phyloP scores from a whole-genome alignment of 2,329 filamentous ascomycete genomes.

The Biscogniauxia mediterranea region DNA sequence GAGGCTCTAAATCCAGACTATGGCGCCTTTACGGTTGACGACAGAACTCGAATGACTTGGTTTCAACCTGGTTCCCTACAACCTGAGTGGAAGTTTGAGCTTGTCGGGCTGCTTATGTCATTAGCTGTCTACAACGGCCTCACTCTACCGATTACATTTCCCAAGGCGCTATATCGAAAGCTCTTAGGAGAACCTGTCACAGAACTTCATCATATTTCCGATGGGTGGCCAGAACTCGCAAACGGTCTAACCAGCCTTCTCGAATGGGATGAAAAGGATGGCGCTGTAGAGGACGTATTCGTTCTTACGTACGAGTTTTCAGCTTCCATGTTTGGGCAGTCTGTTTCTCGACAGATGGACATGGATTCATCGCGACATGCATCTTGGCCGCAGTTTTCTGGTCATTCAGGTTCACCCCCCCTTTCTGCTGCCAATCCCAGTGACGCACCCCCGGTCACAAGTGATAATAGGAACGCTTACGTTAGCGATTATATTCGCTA shows the following conservation, averaged over 20 bases:
- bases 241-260: conserved; percentile 71
- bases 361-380: conserved; percentile 47
- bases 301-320: conserved; percentile 86
- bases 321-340: conserved; percentile 54
- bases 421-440: conserved; percentile 39
- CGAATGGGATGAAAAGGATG: conserved; percentile 72
- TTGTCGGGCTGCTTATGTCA: conserved; percentile 83
- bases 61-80: conserved; percentile 81
- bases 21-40: conserved; percentile 78
- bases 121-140: conserved; percentile 91
- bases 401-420: conserved; percentile 20
- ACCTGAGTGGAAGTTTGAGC: conserved; percentile 84
- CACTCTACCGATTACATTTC: conserved; percentile 87
- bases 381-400: conserved; percentile 54
- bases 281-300: conserved; percentile 78
- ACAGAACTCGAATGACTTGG: conserved; percentile 77
- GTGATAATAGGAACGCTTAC: conserved; percentile 73
- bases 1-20: conserved; percentile 77
- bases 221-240: conserved; percentile 83
- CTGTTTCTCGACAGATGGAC: conserved; percentile 57
- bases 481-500: conserved; percentile 83
- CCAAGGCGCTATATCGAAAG: conserved; percentile 77
- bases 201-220: conserved; percentile 72
- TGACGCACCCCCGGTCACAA: conserved; percentile 74
- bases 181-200: conserved; percentile 69